Percentiles rank a stretch among this genome's conserved stretches.
These are phyloP conservation scores for Colletotrichum costaricense DNA, from an alignment of 2,329 filamentous ascomycete genomes.

Conservation along the genomic window DNA sequence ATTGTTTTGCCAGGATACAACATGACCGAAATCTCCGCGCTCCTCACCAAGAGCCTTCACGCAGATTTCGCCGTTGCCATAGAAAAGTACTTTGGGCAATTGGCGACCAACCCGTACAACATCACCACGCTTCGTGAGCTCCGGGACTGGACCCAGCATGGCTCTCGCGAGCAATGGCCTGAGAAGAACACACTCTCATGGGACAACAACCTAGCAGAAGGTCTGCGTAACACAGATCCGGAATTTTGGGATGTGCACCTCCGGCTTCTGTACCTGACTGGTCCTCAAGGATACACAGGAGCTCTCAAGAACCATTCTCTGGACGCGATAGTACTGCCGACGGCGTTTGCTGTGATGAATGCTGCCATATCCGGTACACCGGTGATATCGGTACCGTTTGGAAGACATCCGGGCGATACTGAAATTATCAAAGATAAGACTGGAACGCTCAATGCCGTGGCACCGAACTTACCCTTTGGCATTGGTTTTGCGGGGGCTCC, in stretches of 20 bases:
- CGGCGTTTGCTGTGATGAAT: slow-evolving; percentile 56
- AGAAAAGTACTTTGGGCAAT: slow-evolving; percentile 63
- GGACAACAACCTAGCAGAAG: slow-evolving; percentile 63
- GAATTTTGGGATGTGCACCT: slow-evolving; percentile 70
- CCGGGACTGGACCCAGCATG: slow-evolving; percentile 64
- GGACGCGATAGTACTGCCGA: slow-evolving; percentile 72
- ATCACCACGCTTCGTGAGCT: slow-evolving; percentile 63
- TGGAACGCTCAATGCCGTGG: slow-evolving; percentile 63
- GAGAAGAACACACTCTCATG: slow-evolving; percentile 66
- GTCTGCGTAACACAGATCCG: slow-evolving; percentile 64
- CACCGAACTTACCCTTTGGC: slow-evolving; percentile 69
- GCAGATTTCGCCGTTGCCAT: slow-evolving; percentile 69
- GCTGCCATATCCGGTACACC: slow-evolving; percentile 69
- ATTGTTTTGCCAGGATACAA: slow-evolving; percentile 61
- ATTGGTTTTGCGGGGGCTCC: slow-evolving; percentile 70
- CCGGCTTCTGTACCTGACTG: slow-evolving; percentile 61
- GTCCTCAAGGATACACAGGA: slow-evolving; percentile 68
- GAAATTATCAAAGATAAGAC: slow-evolving; percentile 56
- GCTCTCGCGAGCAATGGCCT: slow-evolving; percentile 66
- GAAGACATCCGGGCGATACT: slow-evolving; percentile 61
- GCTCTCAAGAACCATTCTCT: slow-evolving; percentile 67
- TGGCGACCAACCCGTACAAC: slow-evolving; percentile 68
- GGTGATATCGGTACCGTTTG: slow-evolving; percentile 72
- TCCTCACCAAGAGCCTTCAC: slow-evolving; percentile 61
- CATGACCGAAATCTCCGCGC: slow-evolving; percentile 42